These are phyloP conservation scores for Cordyceps fumosorosea DNA, from an alignment of 2,329 filamentous ascomycete species.

Conservation along the genomic window DNA sequence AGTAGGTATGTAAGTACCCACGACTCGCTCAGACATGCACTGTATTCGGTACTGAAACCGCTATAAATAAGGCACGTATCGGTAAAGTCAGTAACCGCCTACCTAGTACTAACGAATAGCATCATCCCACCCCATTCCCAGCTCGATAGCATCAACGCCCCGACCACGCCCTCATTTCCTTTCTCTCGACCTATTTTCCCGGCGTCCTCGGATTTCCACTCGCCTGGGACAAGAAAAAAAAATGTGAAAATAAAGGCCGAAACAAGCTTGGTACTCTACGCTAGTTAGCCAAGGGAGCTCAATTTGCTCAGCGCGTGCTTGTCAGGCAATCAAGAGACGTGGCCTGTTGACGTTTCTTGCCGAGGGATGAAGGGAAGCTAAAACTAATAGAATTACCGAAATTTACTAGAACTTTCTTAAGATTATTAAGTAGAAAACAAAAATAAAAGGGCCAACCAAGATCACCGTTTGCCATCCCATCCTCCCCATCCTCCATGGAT, in stretches of 20 bases:
- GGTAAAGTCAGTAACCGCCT: too few species aligned
- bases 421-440: background rate
- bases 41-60: too few species aligned
- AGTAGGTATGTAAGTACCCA: background rate
- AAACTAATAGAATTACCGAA: background rate
- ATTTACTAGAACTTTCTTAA: background rate
- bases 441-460: background rate
- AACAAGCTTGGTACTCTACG: background rate
- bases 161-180: background rate
- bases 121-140: background rate
- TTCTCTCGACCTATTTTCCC: background rate
- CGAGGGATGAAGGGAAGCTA: background rate
- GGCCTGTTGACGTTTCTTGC: background rate
- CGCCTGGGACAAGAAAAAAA: background rate
- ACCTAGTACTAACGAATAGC: background rate
- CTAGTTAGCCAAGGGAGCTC: background rate
- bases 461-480: background rate
- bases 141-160: constrained; percentile 6
- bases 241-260: background rate
- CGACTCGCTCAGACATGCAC: too few species aligned
- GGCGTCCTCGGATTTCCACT: background rate
- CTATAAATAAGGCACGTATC: background rate
- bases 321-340: background rate
- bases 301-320: background rate
- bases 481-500: background rate